phyloP scores from a whole-genome alignment of 2,329 filamentous ascomycete genomes.

The Apiospora arundinis region DNA sequence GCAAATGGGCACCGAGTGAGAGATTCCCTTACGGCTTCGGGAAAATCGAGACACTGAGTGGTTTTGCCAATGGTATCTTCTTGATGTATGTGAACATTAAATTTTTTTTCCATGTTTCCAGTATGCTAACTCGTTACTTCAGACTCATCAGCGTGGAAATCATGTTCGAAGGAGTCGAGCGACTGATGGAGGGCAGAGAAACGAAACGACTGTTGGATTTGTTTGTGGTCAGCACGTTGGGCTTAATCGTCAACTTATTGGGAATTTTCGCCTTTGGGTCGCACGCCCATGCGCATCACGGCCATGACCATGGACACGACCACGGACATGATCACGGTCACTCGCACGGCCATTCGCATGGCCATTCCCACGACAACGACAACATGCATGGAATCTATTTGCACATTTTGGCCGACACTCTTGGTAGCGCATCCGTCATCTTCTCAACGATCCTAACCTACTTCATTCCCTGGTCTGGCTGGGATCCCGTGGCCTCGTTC shows the following conservation, averaged over 20 bases:
- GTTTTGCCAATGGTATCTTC: conserved; percentile 95
- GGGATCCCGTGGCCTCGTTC: conserved; percentile 93
- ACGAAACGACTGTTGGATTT: conserved; percentile 86
- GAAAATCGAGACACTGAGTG: conserved; percentile 94
- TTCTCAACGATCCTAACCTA: conserved; percentile 88
- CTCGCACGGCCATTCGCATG: conserved; percentile 43
- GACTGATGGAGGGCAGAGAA: conserved; percentile 82
- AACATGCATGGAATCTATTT: conserved; percentile 98
- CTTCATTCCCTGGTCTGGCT: conserved; percentile 88
- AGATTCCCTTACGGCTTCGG: conserved; percentile 94
- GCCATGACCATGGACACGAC: conserved; percentile 38
- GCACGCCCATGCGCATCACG: conserved; percentile 55
- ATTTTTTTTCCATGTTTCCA: neutral
- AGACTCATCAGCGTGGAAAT: conserved; percentile 96
- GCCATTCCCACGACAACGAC: conserved; percentile 72
- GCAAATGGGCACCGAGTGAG: conserved; percentile 92
- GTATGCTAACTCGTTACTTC: conserved; percentile 22
- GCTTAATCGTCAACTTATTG: conserved; percentile 87
- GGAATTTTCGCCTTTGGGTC: conserved; percentile 86
- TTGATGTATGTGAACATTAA: conserved; percentile 68
- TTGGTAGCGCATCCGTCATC: conserved; percentile 94
- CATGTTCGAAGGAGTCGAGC: conserved; percentile 90
- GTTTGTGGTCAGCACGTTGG: conserved; percentile 85
- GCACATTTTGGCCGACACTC: conserved; percentile 91
- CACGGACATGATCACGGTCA: conserved; percentile 43